These are phyloP conservation scores for Malus fusca DNA, from an alignment of 306 rosid species.

Conservation along the genomic window DNA sequence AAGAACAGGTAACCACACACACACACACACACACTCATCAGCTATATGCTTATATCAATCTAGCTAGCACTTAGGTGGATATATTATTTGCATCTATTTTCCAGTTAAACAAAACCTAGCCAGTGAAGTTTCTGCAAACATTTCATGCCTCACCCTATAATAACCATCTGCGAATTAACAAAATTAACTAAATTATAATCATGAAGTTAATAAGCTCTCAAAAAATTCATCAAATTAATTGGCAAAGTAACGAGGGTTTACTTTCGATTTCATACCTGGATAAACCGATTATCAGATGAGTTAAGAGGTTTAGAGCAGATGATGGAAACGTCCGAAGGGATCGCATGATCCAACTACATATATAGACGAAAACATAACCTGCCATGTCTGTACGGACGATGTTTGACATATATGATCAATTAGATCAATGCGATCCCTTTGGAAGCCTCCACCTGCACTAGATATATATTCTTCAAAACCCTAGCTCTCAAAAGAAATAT, in stretches of 20 bases:
- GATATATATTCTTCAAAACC: not conserved
- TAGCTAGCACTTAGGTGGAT: too few species aligned
- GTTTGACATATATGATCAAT: not conserved
- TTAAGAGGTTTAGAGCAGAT: constrained; percentile 9
- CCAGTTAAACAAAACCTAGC: not conserved
- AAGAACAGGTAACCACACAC: too few species aligned
- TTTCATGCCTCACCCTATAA: not conserved
- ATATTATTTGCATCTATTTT: not conserved
- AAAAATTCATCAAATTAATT: not conserved
- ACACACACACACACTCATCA: too few species aligned
- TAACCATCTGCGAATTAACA: not conserved
- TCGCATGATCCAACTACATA: constrained; percentile 53
- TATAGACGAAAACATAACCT: not conserved
- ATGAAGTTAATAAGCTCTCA: not conserved
- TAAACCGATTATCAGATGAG: not conserved
- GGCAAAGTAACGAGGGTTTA: not conserved
- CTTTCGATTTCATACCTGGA: constrained; percentile 1
- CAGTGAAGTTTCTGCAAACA: not conserved
- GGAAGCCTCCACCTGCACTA: constrained; percentile 71
- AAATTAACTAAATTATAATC: not conserved
- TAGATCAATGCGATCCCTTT: constrained; percentile 96
- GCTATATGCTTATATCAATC: too few species aligned
- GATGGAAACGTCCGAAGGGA: constrained; percentile 67
- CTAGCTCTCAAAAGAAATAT: not conserved
- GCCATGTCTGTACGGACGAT: not conserved